Evolutionary conservation across 305 asterid species (phyloP), one percentile per base, ranked within the genome.

Genomic region (Plantago rigida): DNA sequence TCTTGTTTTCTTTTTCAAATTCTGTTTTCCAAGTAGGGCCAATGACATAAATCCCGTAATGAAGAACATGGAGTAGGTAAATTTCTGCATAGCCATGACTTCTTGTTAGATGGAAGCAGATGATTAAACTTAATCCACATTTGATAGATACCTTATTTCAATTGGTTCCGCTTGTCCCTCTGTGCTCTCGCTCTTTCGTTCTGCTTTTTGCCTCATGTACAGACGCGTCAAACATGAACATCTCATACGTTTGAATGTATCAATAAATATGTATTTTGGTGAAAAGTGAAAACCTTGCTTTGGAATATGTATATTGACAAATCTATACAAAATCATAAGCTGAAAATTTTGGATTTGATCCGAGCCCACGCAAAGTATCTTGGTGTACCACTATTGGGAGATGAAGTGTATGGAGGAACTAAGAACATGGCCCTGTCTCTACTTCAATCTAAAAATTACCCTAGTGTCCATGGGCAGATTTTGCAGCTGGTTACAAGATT

Each of bases 281-380:
- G 10, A 36, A 36, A 36, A 0, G 7, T 50, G 31, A 50, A 50
- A 17, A n/a, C 26, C 1, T 24, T 51, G 57, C 44, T 22, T 26
- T 3, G 22, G 59, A 28, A 9, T 9, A 9, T 9, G 12, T 53
- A 39, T 28, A 1, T 5, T 26, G 11, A 22, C 11, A 52, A 26
- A 14, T 3, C 28, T 53, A n/a, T 53, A 0, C 3, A n/a, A 12
- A 47, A 17, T 52, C 15, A 55, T 42, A 10, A 58, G 10, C 13
- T 19, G 46, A 36, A 54, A 11, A 66, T 47, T 57, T 44, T 62
- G 62, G 44, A 64, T 41, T 73, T 87, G 98, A 87, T 91, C 56
- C 92, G 95, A 62, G 98, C 96, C 59, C 98, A 91, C 68, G 98
- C 98, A 39, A 91, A 87, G 79, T 77, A 87, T 79, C 79, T 87